phyloP scores from a whole-genome alignment of 2,329 filamentous ascomycete species.

The Pseudopithomyces chartarum region DNA sequence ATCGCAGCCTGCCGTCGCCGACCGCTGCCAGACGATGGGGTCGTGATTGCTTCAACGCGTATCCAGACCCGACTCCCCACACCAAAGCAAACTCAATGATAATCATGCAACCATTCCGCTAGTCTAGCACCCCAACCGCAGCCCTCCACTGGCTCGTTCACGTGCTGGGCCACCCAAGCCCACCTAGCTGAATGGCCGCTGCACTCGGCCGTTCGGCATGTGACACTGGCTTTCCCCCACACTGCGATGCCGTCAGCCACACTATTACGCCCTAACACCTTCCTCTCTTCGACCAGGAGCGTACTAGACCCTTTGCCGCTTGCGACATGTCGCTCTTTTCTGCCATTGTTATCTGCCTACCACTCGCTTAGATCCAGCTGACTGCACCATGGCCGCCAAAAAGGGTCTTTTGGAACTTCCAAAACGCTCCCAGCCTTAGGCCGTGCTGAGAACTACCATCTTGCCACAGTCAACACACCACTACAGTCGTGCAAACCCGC shows the following conservation, averaged over 20 bases:
- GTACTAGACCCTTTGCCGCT: slow-evolving; percentile 1
- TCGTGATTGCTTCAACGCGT: not conserved
- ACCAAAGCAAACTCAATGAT: not conserved
- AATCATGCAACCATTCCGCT: slow-evolving; percentile 3
- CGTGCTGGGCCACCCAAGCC: not conserved
- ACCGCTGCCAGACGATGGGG: too few relatives aligned
- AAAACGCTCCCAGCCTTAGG: not conserved
- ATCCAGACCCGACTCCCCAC: not conserved
- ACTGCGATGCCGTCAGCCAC: not conserved
- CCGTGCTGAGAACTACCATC: not conserved
- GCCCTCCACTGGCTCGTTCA: slow-evolving; percentile 1
- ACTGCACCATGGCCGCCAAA: not conserved
- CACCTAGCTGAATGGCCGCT: not conserved
- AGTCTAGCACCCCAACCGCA: not conserved
- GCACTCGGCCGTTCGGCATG: not conserved
- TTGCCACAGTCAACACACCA: slow-evolving; percentile 9
- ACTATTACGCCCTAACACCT: slow-evolving; percentile 5
- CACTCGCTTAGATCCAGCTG: not conserved
- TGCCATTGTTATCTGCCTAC: not conserved
- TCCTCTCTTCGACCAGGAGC: slow-evolving; percentile 1
- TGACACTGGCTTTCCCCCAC: not conserved
- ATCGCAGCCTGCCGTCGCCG: too few relatives aligned
- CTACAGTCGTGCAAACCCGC: not conserved
- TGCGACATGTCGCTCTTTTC: not conserved
- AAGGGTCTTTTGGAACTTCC: not conserved